Percentiles rank a stretch among this genome's conserved stretches.
Conservation (phyloP, 2,329 filamentous ascomycete genomes). For the Colletotrichum cereale region DNA sequence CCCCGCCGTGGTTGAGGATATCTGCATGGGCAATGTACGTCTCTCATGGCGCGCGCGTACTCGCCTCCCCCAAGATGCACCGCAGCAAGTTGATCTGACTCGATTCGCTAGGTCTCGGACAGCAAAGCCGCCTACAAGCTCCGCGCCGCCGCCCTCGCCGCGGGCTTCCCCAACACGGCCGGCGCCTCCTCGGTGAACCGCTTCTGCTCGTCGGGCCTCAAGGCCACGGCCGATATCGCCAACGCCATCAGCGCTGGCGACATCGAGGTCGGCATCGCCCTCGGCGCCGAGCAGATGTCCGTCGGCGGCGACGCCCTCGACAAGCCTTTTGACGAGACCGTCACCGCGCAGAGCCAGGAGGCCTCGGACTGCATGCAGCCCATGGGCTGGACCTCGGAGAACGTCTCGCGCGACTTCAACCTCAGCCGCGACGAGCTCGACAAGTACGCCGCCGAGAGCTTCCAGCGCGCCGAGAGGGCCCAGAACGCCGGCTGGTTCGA, state of each 20-base stretch:
- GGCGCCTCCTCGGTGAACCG: slow-evolving; percentile 88
- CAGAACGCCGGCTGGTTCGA: slow-evolving; percentile 93
- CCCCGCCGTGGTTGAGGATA: slow-evolving; percentile 86
- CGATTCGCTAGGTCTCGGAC: slow-evolving; percentile 75
- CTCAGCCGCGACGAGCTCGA: slow-evolving; percentile 86
- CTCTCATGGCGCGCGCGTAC: background rate
- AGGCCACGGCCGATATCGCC: slow-evolving; percentile 95
- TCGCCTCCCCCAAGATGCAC: background rate
- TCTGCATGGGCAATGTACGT: slow-evolving; percentile 90
- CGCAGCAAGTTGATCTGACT: slow-evolving; percentile 20
- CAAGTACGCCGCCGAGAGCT: slow-evolving; percentile 87
- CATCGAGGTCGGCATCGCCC: slow-evolving; percentile 88
- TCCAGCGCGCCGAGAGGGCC: slow-evolving; percentile 86
- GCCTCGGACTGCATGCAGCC: slow-evolving; percentile 89
- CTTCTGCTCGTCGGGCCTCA: slow-evolving; percentile 97
- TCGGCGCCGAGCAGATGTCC: slow-evolving; percentile 93
- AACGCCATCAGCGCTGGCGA: slow-evolving; percentile 83
- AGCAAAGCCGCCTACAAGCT: slow-evolving; percentile 90
- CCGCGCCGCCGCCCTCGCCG: slow-evolving; percentile 88
- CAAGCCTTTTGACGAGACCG: slow-evolving; percentile 80
- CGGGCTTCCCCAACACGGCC: slow-evolving; percentile 93
- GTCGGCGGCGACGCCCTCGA: slow-evolving; percentile 77
- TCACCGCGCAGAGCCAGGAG: slow-evolving; percentile 79
- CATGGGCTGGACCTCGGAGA: slow-evolving; percentile 99
- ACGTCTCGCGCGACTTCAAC: slow-evolving; percentile 91